Evolutionary conservation across 2,329 filamentous ascomycete genomes (phyloP).

Genomic region (Colletotrichum euphorbiae): DNA sequence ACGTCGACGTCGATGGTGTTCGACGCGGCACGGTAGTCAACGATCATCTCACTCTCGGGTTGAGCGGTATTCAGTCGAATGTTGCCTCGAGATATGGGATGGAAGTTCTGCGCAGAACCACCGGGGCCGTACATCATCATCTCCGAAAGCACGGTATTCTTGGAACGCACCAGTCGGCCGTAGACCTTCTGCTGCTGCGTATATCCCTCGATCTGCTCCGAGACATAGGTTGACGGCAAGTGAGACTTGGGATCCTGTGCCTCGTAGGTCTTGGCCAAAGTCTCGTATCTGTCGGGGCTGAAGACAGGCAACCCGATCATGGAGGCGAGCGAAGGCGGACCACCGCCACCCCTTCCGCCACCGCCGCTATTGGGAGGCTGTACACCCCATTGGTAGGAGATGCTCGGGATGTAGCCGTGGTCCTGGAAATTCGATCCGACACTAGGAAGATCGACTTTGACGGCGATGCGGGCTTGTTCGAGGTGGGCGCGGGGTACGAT

Average conservation of each 20-base stretch:
- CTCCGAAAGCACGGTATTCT: slow-evolving; percentile 55
- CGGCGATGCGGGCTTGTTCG: slow-evolving; percentile 48
- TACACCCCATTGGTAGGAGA: slow-evolving; percentile 40
- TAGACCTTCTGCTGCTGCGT: slow-evolving; percentile 55
- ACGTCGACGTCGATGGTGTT: slow-evolving; percentile 45
- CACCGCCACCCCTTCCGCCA: slow-evolving; percentile 31
- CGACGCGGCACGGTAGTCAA: slow-evolving; percentile 45
- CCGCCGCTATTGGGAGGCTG: slow-evolving; percentile 26
- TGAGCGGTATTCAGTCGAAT: slow-evolving; percentile 42
- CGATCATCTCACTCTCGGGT: slow-evolving; percentile 42
- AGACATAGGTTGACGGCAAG: slow-evolving; percentile 41
- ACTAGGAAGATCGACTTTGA: slow-evolving; percentile 55
- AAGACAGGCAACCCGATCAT: slow-evolving; percentile 43
- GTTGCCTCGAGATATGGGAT: slow-evolving; percentile 43
- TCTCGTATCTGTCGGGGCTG: slow-evolving; percentile 41
- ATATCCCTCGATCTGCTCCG: slow-evolving; percentile 45
- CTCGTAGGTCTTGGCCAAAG: slow-evolving; percentile 39
- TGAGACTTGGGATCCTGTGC: slow-evolving; percentile 41
- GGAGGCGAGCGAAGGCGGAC: slow-evolving; percentile 41
- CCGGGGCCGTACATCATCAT: slow-evolving; percentile 53
- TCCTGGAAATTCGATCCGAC: slow-evolving; percentile 59
- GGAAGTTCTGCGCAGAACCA: slow-evolving; percentile 44
- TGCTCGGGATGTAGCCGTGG: slow-evolving; percentile 46
- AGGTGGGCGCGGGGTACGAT: slow-evolving; percentile 54
- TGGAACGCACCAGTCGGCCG: slow-evolving; percentile 41